phyloP scores from a whole-genome alignment of 441 rosid genomes.

The Jatropha multifida region DNA sequence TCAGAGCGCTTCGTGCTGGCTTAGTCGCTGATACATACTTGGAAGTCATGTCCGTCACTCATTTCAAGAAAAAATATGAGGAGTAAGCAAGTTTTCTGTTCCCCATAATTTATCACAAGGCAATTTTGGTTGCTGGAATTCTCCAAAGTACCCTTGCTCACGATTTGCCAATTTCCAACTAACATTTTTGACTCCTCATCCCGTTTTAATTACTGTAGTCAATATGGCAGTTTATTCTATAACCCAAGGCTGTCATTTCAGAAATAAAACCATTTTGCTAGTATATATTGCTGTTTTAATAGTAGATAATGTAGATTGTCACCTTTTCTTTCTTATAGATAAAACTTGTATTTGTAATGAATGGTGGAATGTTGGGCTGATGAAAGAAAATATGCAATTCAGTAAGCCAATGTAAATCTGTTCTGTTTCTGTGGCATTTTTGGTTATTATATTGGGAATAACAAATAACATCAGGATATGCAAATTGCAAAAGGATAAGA shows the following conservation, averaged over 20 bases:
- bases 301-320: neutral
- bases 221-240: neutral
- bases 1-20: constrained; percentile 97
- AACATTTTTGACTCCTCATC: neutral
- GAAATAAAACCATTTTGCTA: neutral
- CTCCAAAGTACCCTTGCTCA: neutral
- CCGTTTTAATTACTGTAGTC: neutral
- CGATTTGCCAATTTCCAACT: neutral
- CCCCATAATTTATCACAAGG: neutral
- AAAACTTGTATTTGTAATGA: neutral
- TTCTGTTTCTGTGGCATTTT: neutral
- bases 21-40: constrained; percentile 95
- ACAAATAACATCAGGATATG: neutral
- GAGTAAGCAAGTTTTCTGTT: constrained; percentile 59
- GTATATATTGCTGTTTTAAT: neutral
- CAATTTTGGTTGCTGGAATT: neutral
- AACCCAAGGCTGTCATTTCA: neutral
- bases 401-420: too few relatives aligned
- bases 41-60: constrained; percentile 90
- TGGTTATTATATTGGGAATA: neutral
- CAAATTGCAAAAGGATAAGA: neutral
- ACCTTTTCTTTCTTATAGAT: neutral
- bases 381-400: too few relatives aligned
- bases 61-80: constrained; percentile 97
- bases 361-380: too few relatives aligned